phyloP scores from a whole-genome alignment of 1,139 yeast genomes.

The Debaryomyces fabryi region DNA sequence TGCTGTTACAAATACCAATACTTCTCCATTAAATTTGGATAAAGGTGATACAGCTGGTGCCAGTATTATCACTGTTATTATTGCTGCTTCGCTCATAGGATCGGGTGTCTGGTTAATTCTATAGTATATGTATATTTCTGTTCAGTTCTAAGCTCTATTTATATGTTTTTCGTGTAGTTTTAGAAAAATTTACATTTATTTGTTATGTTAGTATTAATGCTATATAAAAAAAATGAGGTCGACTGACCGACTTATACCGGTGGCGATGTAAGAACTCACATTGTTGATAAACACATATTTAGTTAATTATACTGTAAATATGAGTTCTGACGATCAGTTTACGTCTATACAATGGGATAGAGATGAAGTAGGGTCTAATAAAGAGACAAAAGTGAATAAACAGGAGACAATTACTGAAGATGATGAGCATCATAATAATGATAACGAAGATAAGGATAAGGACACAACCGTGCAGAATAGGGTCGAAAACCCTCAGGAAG shows the following conservation, averaged over 20 bases:
- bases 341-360: constrained; percentile 63
- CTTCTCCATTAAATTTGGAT: constrained; percentile 52
- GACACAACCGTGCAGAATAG: constrained; percentile 2
- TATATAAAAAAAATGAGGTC: constrained; percentile 2
- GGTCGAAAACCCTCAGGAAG: neutral
- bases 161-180: neutral
- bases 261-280: constrained; percentile 9
- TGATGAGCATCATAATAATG: constrained; percentile 9
- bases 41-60: constrained; percentile 85
- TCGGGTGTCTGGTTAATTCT: constrained; percentile 73
- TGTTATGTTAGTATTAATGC: neutral
- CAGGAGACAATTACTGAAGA: constrained; percentile 17
- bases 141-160: constrained; percentile 1
- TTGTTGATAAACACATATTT: neutral
- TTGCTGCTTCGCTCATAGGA: constrained; percentile 66
- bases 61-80: constrained; percentile 76
- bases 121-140: constrained; percentile 12
- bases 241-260: constrained; percentile 9
- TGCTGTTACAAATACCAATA: constrained; percentile 39
- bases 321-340: constrained; percentile 52
- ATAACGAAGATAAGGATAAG: constrained; percentile 10
- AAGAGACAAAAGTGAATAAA: neutral
- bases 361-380: constrained; percentile 33
- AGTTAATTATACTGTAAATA: constrained; percentile 10
- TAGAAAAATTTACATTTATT: neutral